Base-by-base conservation (phyloP, 2,329 filamentous ascomycete species). In the Botrytis fragariae region DNA sequence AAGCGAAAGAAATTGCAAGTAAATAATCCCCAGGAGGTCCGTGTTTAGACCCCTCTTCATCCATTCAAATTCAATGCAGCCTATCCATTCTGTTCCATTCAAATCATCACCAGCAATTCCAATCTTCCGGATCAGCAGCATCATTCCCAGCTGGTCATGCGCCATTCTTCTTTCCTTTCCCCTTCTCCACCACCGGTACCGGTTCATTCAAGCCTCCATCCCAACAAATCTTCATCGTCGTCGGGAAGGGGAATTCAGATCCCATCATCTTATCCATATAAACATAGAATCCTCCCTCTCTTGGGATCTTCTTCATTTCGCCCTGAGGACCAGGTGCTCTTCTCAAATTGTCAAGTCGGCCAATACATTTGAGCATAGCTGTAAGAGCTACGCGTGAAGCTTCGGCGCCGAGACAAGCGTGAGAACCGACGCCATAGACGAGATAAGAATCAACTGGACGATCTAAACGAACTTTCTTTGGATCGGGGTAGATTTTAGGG, bases 371-470 rank as follows among this genome's bases (percentile, higher is more conserved):
- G 0, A 72, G 48, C 70, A 93, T 85, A 1, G 90, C 91, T 0
- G 94, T 84, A 73, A 87, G 89, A 1, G 86, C 83, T 25, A 67
- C 69, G 12, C 22, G 25, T 42, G 59, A 61, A 8, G 85, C 83
- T n/a, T 87, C 83, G 76, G 84, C 84, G 1, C 90, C 91, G 0
- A 94, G 84, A 74, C 87, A 90, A 1, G 86, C 83, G 78, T 92
- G 89, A 6, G 90, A 85, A 0, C 91, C 91, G 0, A 86, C 83
- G 16, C 88, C 88, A 75, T 90, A 90, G 80, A 89, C 86, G 75
- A 92, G 86, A 80, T 94, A 94, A 0, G 83, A 83, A 3, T 89
- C 87, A 7, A 90, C 78, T 0, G 90, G 89, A 0, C 92, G 88
- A 29, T 87, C 85, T 0, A 92, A 88, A 76, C 90, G 85, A 14